Percentiles rank a stretch among this genome's conserved stretches.
phyloP scores from a whole-genome alignment of 1,284 basidiomycete genomes.

The Ganoderma meredithae region DNA sequence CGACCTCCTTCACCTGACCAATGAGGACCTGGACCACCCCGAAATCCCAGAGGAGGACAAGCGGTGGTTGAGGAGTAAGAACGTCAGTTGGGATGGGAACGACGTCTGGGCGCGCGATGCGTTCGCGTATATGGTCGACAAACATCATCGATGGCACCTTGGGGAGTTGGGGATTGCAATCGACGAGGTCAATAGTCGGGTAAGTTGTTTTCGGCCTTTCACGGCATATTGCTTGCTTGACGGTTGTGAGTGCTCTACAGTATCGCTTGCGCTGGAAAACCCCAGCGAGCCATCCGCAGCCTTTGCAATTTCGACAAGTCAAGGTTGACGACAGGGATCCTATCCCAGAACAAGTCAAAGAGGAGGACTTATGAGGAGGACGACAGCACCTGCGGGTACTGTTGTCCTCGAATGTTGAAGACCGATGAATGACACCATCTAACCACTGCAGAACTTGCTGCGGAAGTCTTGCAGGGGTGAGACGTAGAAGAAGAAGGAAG shows the following conservation, averaged over 20 bases:
- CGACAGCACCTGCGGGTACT: not conserved
- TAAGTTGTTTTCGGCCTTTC: conserved; percentile 14
- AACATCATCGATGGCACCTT: conserved; percentile 32
- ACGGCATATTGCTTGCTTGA: not conserved
- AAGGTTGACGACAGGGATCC: not conserved
- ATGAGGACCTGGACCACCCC: conserved; percentile 27
- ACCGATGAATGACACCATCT: not conserved
- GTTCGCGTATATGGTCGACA: conserved; percentile 32
- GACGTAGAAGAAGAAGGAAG: not conserved
- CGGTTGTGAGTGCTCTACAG: conserved; percentile 9
- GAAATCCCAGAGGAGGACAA: conserved; percentile 25
- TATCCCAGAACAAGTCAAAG: conserved; percentile 16
- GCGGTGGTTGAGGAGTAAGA: conserved; percentile 16
- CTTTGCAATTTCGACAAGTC: conserved; percentile 5
- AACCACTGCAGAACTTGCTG: not conserved
- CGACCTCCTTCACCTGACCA: conserved; percentile 34
- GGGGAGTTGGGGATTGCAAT: conserved; percentile 30
- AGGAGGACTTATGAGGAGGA: conserved; percentile 13
- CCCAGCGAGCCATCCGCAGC: conserved; percentile 11
- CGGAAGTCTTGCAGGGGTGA: not conserved
- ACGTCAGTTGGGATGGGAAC: conserved; percentile 24
- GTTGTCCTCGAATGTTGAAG: not conserved
- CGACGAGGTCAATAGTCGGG: conserved; percentile 23
- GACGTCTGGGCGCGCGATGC: conserved; percentile 29
- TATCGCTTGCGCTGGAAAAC: conserved; percentile 21